These are phyloP conservation scores for Pezicula neosporulosa DNA, from an alignment of 2,329 filamentous ascomycete species.

Conservation along the genomic window DNA sequence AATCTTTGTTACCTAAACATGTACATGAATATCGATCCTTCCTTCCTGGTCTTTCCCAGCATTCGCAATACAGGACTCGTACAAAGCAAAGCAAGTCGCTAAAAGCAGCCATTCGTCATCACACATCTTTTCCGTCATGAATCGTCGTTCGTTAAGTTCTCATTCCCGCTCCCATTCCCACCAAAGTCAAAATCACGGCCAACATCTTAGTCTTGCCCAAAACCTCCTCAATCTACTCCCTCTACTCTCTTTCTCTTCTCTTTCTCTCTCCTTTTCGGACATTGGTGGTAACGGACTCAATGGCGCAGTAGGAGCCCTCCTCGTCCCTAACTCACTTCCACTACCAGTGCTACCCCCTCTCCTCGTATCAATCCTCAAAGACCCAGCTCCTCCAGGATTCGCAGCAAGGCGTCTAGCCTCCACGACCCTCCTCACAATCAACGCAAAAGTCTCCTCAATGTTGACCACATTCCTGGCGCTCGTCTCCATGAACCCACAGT, in stretches of 20 bases:
- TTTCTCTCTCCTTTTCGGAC: constrained; percentile 14
- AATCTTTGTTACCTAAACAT: too few species aligned
- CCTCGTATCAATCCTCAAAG: not conserved
- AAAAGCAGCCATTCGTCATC: too few species aligned
- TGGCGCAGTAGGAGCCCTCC: constrained; percentile 24
- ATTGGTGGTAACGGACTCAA: constrained; percentile 24
- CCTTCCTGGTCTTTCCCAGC: too few species aligned
- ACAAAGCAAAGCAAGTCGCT: too few species aligned
- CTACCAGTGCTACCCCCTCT: constrained; percentile 5
- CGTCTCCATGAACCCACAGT: constrained; percentile 88
- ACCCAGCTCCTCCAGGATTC: constrained; percentile 2
- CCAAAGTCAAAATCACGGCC: not conserved
- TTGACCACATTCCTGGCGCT: constrained; percentile 81
- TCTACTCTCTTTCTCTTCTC: not conserved
- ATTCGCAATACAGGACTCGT: too few species aligned
- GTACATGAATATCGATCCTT: too few species aligned
- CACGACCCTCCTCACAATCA: constrained; percentile 59
- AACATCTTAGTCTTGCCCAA: constrained; percentile 6
- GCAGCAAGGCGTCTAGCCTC: constrained; percentile 34
- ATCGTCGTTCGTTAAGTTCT: not conserved
- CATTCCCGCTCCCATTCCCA: not conserved
- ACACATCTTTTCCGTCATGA: not conserved
- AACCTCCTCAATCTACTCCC: not conserved
- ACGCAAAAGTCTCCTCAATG: constrained; percentile 83
- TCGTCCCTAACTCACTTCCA: constrained; percentile 15